These are phyloP conservation scores for Colletotrichum siamense DNA, from an alignment of 2,329 filamentous ascomycete genomes.

Conservation along the genomic window DNA sequence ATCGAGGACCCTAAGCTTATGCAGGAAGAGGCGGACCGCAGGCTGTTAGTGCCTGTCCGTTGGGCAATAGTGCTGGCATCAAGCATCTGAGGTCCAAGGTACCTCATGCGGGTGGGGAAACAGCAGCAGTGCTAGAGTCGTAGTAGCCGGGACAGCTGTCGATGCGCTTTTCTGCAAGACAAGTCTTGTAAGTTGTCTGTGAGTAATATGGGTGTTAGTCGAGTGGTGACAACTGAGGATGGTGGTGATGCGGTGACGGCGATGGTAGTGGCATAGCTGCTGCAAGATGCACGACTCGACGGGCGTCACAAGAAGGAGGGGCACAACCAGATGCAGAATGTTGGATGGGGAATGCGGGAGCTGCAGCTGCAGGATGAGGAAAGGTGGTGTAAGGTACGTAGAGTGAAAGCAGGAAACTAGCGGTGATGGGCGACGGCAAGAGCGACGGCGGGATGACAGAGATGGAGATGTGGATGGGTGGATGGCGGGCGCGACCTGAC, in stretches of 20 bases:
- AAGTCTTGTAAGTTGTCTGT: not conserved
- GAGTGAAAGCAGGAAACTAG: not conserved
- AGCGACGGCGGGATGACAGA: not conserved
- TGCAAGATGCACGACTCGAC: not conserved
- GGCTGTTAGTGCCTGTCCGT: constrained; percentile 6
- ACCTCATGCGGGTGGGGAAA: not conserved
- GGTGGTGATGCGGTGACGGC: not conserved
- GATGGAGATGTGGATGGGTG: not conserved
- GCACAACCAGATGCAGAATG: constrained; percentile 3
- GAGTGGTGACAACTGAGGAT: not conserved
- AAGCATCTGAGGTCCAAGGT: constrained; percentile 10
- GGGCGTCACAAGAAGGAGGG: not conserved
- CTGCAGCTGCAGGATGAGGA: not conserved
- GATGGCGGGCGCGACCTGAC: not conserved
- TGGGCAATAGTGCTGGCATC: not conserved
- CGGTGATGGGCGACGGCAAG: not conserved
- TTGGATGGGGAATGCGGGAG: not conserved
- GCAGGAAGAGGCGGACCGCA: constrained; percentile 17
- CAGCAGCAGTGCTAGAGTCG: not conserved
- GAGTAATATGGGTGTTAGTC: not conserved
- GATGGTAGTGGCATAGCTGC: not conserved
- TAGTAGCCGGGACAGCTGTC: not conserved
- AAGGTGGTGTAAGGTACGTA: not conserved
- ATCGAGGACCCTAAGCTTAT: constrained; percentile 11
- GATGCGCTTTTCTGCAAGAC: not conserved